Conservation (phyloP, 164 flowering plant species). For the Chloranthus sessilifolius region DNA sequence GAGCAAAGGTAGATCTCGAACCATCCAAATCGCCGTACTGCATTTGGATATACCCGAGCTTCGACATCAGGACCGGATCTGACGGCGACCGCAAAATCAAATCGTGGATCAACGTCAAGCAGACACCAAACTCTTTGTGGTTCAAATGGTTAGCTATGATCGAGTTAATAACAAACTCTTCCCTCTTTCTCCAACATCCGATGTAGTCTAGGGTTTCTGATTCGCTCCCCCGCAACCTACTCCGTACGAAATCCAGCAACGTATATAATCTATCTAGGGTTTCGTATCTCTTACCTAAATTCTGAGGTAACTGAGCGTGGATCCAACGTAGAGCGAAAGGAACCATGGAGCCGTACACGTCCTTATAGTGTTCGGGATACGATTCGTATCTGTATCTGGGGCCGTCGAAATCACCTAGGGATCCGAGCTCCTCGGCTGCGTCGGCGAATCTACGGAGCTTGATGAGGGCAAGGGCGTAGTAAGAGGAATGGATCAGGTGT, state of each 20-base stretch:
- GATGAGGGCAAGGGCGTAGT: constrained; percentile 54
- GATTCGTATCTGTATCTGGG: constrained; percentile 45
- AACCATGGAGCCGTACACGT: constrained; percentile 63
- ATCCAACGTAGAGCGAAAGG: constrained; percentile 87
- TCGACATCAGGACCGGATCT: constrained; percentile 55
- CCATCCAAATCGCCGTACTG: constrained; percentile 85
- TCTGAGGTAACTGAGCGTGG: constrained; percentile 54
- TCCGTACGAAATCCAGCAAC: constrained; percentile 48
- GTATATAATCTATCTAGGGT: constrained; percentile 67
- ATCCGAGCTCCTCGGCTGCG: constrained; percentile 48
- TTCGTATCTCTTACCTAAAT: constrained; percentile 42
- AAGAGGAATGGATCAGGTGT: constrained; percentile 61
- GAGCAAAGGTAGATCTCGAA: constrained; percentile 47
- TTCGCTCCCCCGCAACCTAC: constrained; percentile 17
- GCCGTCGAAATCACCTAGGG: constrained; percentile 49
- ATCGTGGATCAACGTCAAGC: constrained; percentile 48
- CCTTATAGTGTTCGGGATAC: constrained; percentile 54
- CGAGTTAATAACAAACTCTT: constrained; percentile 43
- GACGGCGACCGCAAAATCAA: constrained; percentile 12
- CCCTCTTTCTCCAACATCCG: constrained; percentile 60
- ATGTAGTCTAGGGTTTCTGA: constrained; percentile 6
- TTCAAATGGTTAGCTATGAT: constrained; percentile 57
- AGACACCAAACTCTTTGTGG: constrained; percentile 55
- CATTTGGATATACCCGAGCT: constrained; percentile 78
- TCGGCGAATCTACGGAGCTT: constrained; percentile 77